Conservation (phyloP, 2,329 filamentous ascomycete species). For the Aspergillus hiratsukae region DNA sequence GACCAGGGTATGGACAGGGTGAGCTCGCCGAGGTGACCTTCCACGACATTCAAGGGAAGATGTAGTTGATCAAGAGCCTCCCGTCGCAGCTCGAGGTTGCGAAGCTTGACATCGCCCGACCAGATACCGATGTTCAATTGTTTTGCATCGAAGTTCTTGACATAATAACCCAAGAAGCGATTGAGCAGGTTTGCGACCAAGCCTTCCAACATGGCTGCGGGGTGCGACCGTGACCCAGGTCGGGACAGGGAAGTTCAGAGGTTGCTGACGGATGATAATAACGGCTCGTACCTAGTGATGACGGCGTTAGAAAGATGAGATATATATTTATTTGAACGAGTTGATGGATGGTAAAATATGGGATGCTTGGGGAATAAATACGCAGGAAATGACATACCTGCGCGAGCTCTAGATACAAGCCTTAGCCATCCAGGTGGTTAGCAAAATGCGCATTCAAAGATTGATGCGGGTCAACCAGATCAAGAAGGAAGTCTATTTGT, state of each 20-base stretch:
- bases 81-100: constrained; percentile 83
- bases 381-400: constrained; percentile 6
- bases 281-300: constrained; percentile 1
- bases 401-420: constrained; percentile 19
- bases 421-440: constrained; percentile 27
- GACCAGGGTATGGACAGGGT: constrained; percentile 96
- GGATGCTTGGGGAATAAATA: not conserved
- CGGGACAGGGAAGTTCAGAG: constrained; percentile 39
- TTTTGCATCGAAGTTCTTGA: constrained; percentile 97
- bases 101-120: constrained; percentile 95
- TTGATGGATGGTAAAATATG: constrained; percentile 1
- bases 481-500: constrained; percentile 9
- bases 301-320: constrained; percentile 6
- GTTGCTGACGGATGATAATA: not conserved
- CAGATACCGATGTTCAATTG: constrained; percentile 98
- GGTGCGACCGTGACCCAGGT: constrained; percentile 68
- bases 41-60: constrained; percentile 91
- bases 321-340: constrained; percentile 8
- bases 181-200: constrained; percentile 96
- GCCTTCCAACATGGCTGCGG: constrained; percentile 83
- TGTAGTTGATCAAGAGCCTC: constrained; percentile 97
- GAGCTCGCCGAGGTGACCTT: constrained; percentile 87
- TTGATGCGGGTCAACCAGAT: constrained; percentile 18
- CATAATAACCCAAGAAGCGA: constrained; percentile 99
- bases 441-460: constrained; percentile 25